Conservation (phyloP, 805 yeast species). For the Wickerhamomyces strasburgensis region DNA sequence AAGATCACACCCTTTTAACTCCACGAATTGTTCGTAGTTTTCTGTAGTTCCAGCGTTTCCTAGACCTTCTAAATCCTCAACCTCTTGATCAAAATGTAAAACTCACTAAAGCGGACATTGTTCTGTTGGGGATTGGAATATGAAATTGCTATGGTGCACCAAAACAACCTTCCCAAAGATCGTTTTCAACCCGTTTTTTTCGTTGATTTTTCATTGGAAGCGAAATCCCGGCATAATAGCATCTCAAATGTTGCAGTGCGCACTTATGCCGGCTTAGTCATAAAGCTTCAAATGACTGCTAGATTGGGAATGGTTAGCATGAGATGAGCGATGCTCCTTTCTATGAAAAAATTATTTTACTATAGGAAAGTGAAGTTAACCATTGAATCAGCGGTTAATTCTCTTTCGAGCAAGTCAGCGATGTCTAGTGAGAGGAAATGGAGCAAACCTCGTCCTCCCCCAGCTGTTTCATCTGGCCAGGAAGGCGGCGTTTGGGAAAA, state of each 20-base stretch:
- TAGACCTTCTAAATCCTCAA: not conserved
- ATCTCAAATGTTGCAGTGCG: no score
- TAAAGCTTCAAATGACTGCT: no score
- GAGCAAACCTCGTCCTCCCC: conserved; percentile 8
- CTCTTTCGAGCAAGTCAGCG: not conserved
- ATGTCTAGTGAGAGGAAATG: conserved; percentile 8
- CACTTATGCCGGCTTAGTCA: not conserved
- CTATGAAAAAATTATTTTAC: no score
- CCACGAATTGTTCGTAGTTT: not conserved
- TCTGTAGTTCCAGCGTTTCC: not conserved
- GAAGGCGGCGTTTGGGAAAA: conserved; percentile 19
- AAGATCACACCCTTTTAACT: no score
- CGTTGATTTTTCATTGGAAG: conserved; percentile 18
- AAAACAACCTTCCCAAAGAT: conserved; percentile 3
- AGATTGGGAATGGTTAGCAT: no score
- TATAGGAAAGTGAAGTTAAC: no score
- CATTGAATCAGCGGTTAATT: not conserved
- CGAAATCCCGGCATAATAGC: not conserved
- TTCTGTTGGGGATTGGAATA: conserved; percentile 8
- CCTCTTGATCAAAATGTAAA: not conserved
- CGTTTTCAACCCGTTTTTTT: conserved; percentile 7
- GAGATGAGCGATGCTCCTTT: no score
- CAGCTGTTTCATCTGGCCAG: conserved; percentile 6
- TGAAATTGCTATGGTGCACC: conserved; percentile 2
- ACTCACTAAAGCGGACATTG: conserved; percentile 20